Percentiles rank a stretch among this genome's conserved stretches.
Conservation (phyloP, 306 rosid species). For the Gynostemma pentaphyllum region DNA sequence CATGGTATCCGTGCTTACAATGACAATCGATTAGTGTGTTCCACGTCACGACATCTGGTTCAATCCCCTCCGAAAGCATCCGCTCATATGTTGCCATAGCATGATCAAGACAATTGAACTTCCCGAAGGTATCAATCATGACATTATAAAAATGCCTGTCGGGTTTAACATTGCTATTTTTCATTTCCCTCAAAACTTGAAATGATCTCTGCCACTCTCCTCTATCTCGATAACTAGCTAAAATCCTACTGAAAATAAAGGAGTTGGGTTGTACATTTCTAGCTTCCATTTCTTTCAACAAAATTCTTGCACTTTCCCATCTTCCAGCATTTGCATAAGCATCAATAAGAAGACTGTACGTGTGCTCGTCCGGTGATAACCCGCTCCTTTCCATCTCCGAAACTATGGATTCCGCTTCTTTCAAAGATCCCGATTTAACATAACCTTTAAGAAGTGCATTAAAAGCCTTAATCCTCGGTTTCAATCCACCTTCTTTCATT, state of each 20-base stretch:
- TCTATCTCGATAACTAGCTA: constrained; percentile 67
- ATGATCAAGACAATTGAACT: constrained; percentile 71
- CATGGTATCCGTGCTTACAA: constrained; percentile 53
- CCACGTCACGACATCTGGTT: constrained; percentile 77
- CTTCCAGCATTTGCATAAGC: constrained; percentile 68
- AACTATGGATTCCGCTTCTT: constrained; percentile 66
- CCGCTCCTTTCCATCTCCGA: constrained; percentile 75
- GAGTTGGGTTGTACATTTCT: constrained; percentile 63
- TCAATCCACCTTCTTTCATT: constrained; percentile 61
- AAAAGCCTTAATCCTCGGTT: constrained; percentile 65
- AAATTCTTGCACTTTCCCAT: constrained; percentile 86
- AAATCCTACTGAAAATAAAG: constrained; percentile 55
- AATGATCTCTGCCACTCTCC: constrained; percentile 93
- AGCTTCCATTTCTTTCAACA: constrained; percentile 79
- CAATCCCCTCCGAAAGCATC: constrained; percentile 66
- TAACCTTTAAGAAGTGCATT: constrained; percentile 81
- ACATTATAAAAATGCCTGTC: constrained; percentile 89
- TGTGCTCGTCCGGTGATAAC: constrained; percentile 65
- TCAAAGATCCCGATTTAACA: constrained; percentile 56
- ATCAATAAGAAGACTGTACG: constrained; percentile 65
- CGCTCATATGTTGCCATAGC: constrained; percentile 64
- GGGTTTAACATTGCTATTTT: constrained; percentile 54
- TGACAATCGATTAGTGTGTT: constrained; percentile 75
- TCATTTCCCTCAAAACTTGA: constrained; percentile 87
- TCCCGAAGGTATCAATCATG: constrained; percentile 88